Percentiles rank a stretch among this genome's conserved stretches.
These are phyloP conservation scores for Talaromyces stipitatus DNA, from an alignment of 495 filamentous ascomycete genomes.

Conservation along the genomic window DNA sequence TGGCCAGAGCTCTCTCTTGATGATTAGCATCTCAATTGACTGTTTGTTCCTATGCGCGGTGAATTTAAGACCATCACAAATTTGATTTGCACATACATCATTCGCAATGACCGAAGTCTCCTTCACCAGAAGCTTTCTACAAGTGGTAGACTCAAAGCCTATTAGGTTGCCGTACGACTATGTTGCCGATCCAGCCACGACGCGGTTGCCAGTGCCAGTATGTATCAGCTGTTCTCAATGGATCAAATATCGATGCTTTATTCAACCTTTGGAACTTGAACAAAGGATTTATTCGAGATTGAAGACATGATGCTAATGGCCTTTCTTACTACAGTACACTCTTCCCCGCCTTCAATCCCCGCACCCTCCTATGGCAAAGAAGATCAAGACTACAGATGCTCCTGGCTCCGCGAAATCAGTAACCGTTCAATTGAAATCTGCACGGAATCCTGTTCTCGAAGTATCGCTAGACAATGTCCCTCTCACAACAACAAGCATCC, in stretches of 20 bases:
- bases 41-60: neutral
- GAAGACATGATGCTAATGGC: neutral
- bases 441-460: constrained; percentile 62
- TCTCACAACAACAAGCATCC: constrained; percentile 56
- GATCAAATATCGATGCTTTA: neutral
- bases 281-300: neutral
- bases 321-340: constrained; percentile 25
- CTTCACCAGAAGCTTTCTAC: constrained; percentile 79
- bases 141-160: constrained; percentile 65
- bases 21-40: neutral
- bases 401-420: constrained; percentile 43
- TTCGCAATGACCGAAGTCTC: constrained; percentile 70
- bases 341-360: constrained; percentile 38
- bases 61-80: neutral
- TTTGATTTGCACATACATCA: neutral
- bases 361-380: constrained; percentile 45
- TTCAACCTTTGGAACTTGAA: neutral
- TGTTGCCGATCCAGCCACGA: constrained; percentile 71
- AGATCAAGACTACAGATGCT: constrained; percentile 28
- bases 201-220: constrained; percentile 65
- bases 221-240: constrained; percentile 22
- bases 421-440: constrained; percentile 60
- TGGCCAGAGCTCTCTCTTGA: constrained; percentile 5
- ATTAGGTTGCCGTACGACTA: constrained; percentile 74
- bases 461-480: constrained; percentile 51